Base-by-base conservation (phyloP, 2,329 filamentous ascomycete species). In the Fusarium sp. region DNA sequence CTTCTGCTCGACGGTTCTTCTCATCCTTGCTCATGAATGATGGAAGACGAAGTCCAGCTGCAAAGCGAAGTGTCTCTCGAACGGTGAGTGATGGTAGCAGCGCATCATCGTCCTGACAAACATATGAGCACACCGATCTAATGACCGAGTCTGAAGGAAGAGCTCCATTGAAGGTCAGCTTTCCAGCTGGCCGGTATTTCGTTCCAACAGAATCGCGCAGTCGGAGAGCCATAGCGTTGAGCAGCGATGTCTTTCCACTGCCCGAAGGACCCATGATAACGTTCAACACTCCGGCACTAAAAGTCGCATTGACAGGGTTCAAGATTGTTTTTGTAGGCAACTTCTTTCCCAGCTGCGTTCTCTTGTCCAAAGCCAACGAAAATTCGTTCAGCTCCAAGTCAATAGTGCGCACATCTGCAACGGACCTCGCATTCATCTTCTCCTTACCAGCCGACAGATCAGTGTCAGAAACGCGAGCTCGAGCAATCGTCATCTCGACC, bases 251-350 rank as follows among this genome's bases (percentile, higher is more conserved):
- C 77, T 94, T 94, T 2, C 92, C 92, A 47, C 88, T 91, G 0
- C 92, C 92, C 0, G 91, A 93, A 0, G 92, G 92, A 0, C 92
- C 92, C 91, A 94, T 93, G 68, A 94, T 92, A 25, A 93, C 86
- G 67, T 94, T 94, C 16, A 94, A 76, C 16, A 86, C 82, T 1
- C 91, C 91, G 0, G 92, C 87, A 48, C 88, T 84, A 69, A 94
- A 94, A 0, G 86, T 88, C 0, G 90, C 83, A 2, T 85, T 89
- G 14, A 94, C 84, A 0, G 90, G 90, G 57, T 90, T 85, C 16
- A 94, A 80, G 13, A 94, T 93, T 0, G 80, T 84, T 75, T 87
- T 88, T 2, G 79, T 82, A 0, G 85, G 84, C 2, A 86, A 66
- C 61, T 81, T 88, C 72, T 83, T 85, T 11, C 87, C 87, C 3